phyloP scores from a whole-genome alignment of 1,284 basidiomycete genomes.

The Rhodotorula sp. region DNA sequence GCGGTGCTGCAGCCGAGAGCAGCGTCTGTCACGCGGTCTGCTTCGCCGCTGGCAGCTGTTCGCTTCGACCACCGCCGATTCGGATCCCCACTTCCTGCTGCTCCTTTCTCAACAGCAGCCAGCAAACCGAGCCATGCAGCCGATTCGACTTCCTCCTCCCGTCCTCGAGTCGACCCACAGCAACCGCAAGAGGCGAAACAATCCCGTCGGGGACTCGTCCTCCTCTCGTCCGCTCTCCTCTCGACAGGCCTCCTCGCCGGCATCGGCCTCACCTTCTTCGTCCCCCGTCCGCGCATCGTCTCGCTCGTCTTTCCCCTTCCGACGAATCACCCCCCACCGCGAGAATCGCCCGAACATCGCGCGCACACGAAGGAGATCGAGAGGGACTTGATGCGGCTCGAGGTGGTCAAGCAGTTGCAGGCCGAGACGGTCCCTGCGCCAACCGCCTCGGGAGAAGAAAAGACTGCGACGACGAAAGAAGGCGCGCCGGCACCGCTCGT shows the following conservation, averaged over 20 bases:
- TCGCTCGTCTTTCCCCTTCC: constrained; percentile 65
- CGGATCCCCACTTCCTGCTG: too few relatives aligned
- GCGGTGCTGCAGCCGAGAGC: too few relatives aligned
- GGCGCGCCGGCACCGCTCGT: background rate
- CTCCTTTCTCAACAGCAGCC: too few relatives aligned
- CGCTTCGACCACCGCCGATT: too few relatives aligned
- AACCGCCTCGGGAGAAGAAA: background rate
- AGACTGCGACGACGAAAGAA: too few relatives aligned
- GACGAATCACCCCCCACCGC: constrained; percentile 65
- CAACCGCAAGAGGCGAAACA: background rate
- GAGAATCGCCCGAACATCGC: constrained; percentile 63
- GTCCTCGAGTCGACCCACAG: background rate
- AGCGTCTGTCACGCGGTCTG: too few relatives aligned
- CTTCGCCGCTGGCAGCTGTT: too few relatives aligned
- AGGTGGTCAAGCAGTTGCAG: constrained; percentile 59
- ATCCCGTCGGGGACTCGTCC: constrained; percentile 8
- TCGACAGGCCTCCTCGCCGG: constrained; percentile 26
- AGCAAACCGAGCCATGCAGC: background rate
- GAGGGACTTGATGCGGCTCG: constrained; percentile 64
- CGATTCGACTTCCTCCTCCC: background rate
- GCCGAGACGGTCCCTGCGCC: constrained; percentile 33
- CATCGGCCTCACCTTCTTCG: constrained; percentile 19
- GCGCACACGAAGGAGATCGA: constrained; percentile 66
- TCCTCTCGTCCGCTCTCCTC: constrained; percentile 21
- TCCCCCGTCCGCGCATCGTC: constrained; percentile 27